Base-by-base conservation (phyloP, 2,329 filamentous ascomycete species). In the Cladophialophora yegresii region DNA sequence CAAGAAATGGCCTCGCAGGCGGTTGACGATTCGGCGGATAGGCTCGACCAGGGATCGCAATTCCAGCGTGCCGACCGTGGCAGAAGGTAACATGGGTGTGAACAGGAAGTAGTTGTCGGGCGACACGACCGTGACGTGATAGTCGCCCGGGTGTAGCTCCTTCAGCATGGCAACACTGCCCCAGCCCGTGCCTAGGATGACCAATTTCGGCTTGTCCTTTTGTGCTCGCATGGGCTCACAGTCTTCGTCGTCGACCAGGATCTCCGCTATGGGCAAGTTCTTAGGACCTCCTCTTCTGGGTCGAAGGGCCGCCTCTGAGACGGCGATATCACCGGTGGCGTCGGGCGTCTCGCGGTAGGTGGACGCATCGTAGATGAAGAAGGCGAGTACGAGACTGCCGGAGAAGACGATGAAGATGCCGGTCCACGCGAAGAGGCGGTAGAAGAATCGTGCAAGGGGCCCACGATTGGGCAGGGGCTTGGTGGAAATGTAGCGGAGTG, bases 91-190 rank as follows among this genome's bases (percentile, higher is more conserved):
- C 93, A 99, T 98, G 0, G 95, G 95, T 1, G 95, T 99, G 77
- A 99, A 99, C 33, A 99, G 80, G 79, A 99, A 99, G 79, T 98
- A 96, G 73, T 98, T 98, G 40, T 90, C 90, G 0, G 95, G 93
- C 12, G 92, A 96, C 50, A 99, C 89, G 45, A 99, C 89, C 4
- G 93, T 98, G 70, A 99, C 89, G 77, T 99, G 93, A 75, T 97
- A 99, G 72, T 97, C 91, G 12, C 93, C 91, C 0, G 92, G 89
- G 67, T 93, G 90, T 67, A 99, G 79, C 67, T 91, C 89, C 80
- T 99, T 99, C 71, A 99, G 80, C 64, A 99, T 80, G 4, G 93
- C 91, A 66, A 99, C 90, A 72, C 92, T 92, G 60, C 93, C 95
- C 95, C 95, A 99, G 51, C 95, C 95, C 16, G 93, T 93, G 22